These are phyloP conservation scores for Tetrahymena elliotti DNA, from an alignment of 73 alveolate species.

Conservation along the genomic window DNA sequence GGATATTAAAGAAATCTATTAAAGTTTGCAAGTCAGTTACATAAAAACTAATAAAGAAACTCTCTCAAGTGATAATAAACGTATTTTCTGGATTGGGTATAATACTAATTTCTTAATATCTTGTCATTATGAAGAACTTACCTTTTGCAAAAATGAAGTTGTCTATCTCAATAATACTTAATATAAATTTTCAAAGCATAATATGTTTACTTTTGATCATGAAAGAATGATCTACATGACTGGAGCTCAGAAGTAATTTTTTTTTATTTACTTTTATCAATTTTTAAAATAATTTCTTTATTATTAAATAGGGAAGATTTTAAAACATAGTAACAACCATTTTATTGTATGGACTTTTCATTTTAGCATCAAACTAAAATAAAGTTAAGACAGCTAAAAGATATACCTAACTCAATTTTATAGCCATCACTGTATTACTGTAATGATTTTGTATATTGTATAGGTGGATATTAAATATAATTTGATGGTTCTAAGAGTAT, in stretches of 20 bases:
- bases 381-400: constrained; percentile 1
- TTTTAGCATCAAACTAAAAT: background rate
- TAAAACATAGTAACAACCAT: background rate
- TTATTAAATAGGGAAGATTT: constrained; percentile 12
- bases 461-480: constrained; percentile 29
- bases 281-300: background rate
- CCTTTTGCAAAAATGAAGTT: constrained; percentile 3
- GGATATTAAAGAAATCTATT: background rate
- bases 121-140: constrained; percentile 20
- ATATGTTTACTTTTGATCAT: constrained; percentile 33
- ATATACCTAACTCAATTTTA: constrained; percentile 23
- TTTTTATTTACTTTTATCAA: background rate
- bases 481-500: constrained; percentile 7
- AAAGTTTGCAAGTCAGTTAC: background rate
- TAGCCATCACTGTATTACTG: constrained; percentile 20
- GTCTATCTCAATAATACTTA: constrained; percentile 3
- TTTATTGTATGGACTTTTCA: background rate
- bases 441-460: constrained; percentile 3
- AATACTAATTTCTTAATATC: background rate
- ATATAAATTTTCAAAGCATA: constrained; percentile 25
- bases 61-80: background rate
- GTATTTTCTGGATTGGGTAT: constrained; percentile 26
- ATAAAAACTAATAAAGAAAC: background rate
- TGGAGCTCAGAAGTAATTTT: constrained; percentile 10
- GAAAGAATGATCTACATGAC: constrained; percentile 11